Evolutionary conservation across 768 basidiomycete species (phyloP).

Genomic region (Trametes meyenii): DNA sequence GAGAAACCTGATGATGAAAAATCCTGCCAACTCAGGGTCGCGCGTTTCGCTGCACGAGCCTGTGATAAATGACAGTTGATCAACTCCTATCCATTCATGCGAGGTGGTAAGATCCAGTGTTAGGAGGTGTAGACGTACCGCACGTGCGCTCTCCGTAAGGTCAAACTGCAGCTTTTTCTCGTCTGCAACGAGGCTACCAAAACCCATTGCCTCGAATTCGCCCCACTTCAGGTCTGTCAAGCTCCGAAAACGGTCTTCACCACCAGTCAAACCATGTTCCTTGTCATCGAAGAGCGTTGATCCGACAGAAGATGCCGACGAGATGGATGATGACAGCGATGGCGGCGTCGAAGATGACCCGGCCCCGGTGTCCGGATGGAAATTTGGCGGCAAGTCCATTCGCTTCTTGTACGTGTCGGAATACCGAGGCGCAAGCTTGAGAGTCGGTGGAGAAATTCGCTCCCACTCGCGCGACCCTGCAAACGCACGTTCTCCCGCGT

Average conservation of each 20-base stretch:
- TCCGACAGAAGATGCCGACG: slow-evolving; percentile 42
- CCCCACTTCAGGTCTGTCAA: slow-evolving; percentile 91
- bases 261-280: slow-evolving; percentile 36
- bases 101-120: slow-evolving; percentile 6
- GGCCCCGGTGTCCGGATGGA: slow-evolving; percentile 51
- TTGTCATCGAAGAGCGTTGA: slow-evolving; percentile 36
- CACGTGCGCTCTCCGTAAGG: slow-evolving; percentile 83
- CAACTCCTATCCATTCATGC: neutral
- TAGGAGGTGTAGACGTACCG: slow-evolving; percentile 45
- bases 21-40: slow-evolving; percentile 89
- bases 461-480: slow-evolving; percentile 76
- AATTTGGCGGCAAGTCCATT: slow-evolving; percentile 65
- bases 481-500: slow-evolving; percentile 47
- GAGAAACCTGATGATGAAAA: slow-evolving; percentile 85
- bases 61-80: slow-evolving; percentile 31
- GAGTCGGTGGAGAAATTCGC: slow-evolving; percentile 62
- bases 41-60: slow-evolving; percentile 72
- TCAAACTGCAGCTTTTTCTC: slow-evolving; percentile 90
- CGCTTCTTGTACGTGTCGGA: slow-evolving; percentile 77
- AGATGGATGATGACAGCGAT: slow-evolving; percentile 38
- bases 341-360: slow-evolving; percentile 38
- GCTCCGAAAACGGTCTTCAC: slow-evolving; percentile 75
- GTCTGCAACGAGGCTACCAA: slow-evolving; percentile 53
- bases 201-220: slow-evolving; percentile 85
- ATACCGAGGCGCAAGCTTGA: slow-evolving; percentile 67